phyloP scores from a whole-genome alignment of 1,284 basidiomycete species.

The Melampsora americana region DNA sequence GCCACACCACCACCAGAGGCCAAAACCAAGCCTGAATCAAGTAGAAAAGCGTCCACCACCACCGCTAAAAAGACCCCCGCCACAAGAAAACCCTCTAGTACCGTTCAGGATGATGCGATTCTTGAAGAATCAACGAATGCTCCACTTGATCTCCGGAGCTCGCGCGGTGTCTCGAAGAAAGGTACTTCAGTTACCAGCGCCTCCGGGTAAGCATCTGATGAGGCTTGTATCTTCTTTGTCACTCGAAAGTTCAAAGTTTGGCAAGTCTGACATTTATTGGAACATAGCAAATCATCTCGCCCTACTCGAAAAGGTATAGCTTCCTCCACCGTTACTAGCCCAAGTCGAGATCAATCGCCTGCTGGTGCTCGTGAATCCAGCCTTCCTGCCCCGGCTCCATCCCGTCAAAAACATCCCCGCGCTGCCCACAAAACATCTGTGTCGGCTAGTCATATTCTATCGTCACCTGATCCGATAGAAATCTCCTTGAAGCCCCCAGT shows the following conservation, averaged over 20 bases:
- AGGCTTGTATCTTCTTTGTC: too few relatives aligned
- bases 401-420: slow-evolving; percentile 7
- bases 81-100: slow-evolving; percentile 12
- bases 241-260: too few relatives aligned
- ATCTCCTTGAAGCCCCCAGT: slow-evolving; percentile 16
- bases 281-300: too few relatives aligned
- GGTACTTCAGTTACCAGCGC: too few relatives aligned
- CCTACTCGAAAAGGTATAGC: too few relatives aligned
- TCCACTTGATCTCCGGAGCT: too few relatives aligned
- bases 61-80: neutral
- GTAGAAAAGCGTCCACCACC: slow-evolving; percentile 10
- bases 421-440: slow-evolving; percentile 11
- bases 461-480: slow-evolving; percentile 20
- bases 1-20: slow-evolving; percentile 5
- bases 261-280: too few relatives aligned
- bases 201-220: too few relatives aligned
- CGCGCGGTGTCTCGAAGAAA: too few relatives aligned
- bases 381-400: neutral
- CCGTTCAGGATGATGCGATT: neutral
- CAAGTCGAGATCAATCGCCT: too few relatives aligned
- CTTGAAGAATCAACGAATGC: neutral
- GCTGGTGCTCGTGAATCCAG: too few relatives aligned
- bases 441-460: neutral
- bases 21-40: slow-evolving; percentile 8
- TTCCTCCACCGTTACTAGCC: too few relatives aligned